Conservation (phyloP, 768 basidiomycete species). For the Rhizopogon vulgaris region DNA sequence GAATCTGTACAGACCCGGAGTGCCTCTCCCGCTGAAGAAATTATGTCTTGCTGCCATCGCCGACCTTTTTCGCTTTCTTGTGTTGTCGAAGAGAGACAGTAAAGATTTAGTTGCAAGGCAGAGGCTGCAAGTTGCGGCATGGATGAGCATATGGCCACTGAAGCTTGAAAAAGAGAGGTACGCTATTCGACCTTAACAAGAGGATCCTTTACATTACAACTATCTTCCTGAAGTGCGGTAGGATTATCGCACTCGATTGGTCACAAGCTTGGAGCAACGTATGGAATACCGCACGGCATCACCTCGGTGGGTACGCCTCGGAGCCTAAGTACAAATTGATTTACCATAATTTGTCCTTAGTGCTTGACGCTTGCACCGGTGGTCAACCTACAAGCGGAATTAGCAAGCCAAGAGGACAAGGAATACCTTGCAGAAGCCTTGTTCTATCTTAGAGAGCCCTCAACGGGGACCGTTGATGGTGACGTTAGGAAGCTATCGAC, state of each 20-base stretch:
- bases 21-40: conserved; percentile 54
- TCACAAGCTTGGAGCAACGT: conserved; percentile 66
- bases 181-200: conserved; percentile 1
- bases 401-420: conserved; percentile 58
- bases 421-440: conserved; percentile 49
- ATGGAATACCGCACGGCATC: conserved; percentile 75
- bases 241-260: conserved; percentile 75
- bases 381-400: conserved; percentile 51
- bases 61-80: conserved; percentile 72
- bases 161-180: conserved; percentile 53
- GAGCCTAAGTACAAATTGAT: not conserved
- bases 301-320: conserved; percentile 53
- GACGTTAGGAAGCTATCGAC: conserved; percentile 50
- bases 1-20: conserved; percentile 54
- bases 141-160: conserved; percentile 76
- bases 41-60: conserved; percentile 61
- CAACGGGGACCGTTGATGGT: conserved; percentile 60
- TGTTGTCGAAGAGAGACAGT: conserved; percentile 55
- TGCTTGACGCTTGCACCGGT: conserved; percentile 68
- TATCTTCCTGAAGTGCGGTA: conserved; percentile 37
- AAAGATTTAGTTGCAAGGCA: conserved; percentile 53
- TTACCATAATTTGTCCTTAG: conserved; percentile 27
- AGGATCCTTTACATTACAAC: not conserved
- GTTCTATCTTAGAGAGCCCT: conserved; percentile 51
- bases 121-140: conserved; percentile 65